These are phyloP conservation scores for Irpex sp. DNA, from an alignment of 1,284 basidiomycete species.

Conservation along the genomic window DNA sequence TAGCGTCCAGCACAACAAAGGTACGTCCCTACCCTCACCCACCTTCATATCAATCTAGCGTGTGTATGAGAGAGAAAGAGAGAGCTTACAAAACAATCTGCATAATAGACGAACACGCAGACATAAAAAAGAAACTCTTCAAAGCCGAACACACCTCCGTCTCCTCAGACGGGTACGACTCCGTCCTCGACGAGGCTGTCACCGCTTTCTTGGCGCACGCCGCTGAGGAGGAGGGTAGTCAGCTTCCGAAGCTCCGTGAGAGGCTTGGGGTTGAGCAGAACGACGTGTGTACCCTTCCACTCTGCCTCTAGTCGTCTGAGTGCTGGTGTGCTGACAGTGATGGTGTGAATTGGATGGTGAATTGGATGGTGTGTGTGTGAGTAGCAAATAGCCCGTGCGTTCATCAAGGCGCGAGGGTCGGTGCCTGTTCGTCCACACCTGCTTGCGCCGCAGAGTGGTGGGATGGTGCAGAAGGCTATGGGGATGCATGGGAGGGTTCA, in stretches of 20 bases:
- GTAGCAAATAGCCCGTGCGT: slow-evolving; percentile 17
- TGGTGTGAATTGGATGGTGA: too few species aligned
- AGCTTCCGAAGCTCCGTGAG: slow-evolving; percentile 18
- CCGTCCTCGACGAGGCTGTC: slow-evolving; percentile 20
- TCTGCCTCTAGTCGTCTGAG: neutral
- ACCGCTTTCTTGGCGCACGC: slow-evolving; percentile 22
- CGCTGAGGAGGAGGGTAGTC: slow-evolving; percentile 22
- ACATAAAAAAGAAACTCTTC: slow-evolving; percentile 21
- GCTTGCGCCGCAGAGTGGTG: slow-evolving; percentile 17
- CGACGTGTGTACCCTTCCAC: slow-evolving; percentile 18
- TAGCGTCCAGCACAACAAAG: slow-evolving; percentile 20
- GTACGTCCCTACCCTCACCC: slow-evolving; percentile 4
- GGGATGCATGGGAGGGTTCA: slow-evolving; percentile 11
- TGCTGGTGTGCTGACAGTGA: neutral
- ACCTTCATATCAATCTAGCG: too few species aligned
- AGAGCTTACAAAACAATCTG: too few species aligned
- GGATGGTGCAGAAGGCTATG: slow-evolving; percentile 18
- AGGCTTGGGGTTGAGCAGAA: slow-evolving; percentile 19
- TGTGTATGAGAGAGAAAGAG: too few species aligned
- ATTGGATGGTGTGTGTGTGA: neutral
- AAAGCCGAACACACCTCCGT: slow-evolving; percentile 16
- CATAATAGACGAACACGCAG: slow-evolving; percentile 20
- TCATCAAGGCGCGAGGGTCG: neutral
- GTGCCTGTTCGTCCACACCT: slow-evolving; percentile 14
- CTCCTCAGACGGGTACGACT: slow-evolving; percentile 16